These are phyloP conservation scores for Starmerella floricola DNA, from an alignment of 805 yeast species.

Conservation along the genomic window DNA sequence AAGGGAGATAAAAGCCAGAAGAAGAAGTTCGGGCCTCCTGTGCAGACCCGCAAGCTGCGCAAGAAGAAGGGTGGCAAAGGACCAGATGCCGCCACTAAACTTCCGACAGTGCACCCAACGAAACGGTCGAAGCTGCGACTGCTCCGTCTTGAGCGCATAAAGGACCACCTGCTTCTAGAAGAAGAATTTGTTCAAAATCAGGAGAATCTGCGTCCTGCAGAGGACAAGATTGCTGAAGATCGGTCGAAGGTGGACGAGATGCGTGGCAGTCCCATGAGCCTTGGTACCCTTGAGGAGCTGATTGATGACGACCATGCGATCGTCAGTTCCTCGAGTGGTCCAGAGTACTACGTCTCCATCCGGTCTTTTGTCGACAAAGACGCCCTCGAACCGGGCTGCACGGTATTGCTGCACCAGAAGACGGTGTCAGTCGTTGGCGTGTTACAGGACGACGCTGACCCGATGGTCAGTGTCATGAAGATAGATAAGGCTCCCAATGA, in stretches of 20 bases:
- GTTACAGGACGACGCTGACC: slow-evolving; percentile 95
- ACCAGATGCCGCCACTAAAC: slow-evolving; percentile 77
- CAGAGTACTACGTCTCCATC: slow-evolving; percentile 93
- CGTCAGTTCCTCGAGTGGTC: slow-evolving; percentile 89
- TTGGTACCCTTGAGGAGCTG: slow-evolving; percentile 92
- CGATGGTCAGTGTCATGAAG: slow-evolving; percentile 95
- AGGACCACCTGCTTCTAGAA: slow-evolving; percentile 86
- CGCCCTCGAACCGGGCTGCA: slow-evolving; percentile 89
- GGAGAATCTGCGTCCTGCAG: slow-evolving; percentile 90
- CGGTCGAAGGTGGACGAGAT: slow-evolving; percentile 88
- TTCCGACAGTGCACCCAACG: slow-evolving; percentile 81
- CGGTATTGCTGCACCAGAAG: slow-evolving; percentile 88
- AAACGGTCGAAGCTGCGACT: slow-evolving; percentile 88
- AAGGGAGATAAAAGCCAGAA: slow-evolving; percentile 53
- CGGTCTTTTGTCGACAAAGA: slow-evolving; percentile 95
- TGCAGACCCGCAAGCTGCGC: slow-evolving; percentile 74
- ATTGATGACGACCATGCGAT: slow-evolving; percentile 98
- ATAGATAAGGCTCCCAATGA: slow-evolving; percentile 96
- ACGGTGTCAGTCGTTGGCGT: slow-evolving; percentile 96
- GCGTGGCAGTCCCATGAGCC: slow-evolving; percentile 91
- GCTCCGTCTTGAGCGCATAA: slow-evolving; percentile 86
- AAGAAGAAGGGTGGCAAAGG: slow-evolving; percentile 75
- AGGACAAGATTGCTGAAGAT: slow-evolving; percentile 92
- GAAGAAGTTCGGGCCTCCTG: slow-evolving; percentile 81
- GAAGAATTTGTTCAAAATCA: slow-evolving; percentile 93